Conservation (phyloP, 2,329 filamentous ascomycete genomes). For the Aspergillus intermedius region DNA sequence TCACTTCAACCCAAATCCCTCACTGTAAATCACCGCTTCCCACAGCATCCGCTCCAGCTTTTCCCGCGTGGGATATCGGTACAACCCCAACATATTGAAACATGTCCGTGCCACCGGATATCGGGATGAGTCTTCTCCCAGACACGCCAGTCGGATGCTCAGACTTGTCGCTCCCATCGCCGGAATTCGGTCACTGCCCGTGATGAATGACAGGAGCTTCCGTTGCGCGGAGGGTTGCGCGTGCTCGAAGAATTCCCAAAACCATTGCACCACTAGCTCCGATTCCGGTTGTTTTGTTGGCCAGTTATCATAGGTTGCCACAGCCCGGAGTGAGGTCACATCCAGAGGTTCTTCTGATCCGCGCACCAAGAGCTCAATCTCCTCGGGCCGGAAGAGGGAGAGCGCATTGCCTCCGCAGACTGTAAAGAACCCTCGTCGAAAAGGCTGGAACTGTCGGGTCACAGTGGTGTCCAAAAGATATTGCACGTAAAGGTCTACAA, state of each 20-base stretch:
- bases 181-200: conserved; percentile 82
- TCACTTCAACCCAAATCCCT: conserved; percentile 78
- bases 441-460: conserved; percentile 79
- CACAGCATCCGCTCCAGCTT: conserved; percentile 68
- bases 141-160: conserved; percentile 66
- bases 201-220: conserved; percentile 77
- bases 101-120: conserved; percentile 86
- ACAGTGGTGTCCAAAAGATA: conserved; percentile 75
- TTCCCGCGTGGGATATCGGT: conserved; percentile 60
- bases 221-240: conserved; percentile 64
- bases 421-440: conserved; percentile 88
- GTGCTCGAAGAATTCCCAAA: conserved; percentile 73
- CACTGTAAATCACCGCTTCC: conserved; percentile 81
- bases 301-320: conserved; percentile 81
- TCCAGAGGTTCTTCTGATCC: conserved; percentile 81
- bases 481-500: conserved; percentile 76
- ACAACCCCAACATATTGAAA: conserved; percentile 78
- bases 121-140: conserved; percentile 66
- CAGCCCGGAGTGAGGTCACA: conserved; percentile 65
- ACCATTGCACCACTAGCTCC: conserved; percentile 71
- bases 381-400: conserved; percentile 79
- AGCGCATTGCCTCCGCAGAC: conserved; percentile 85
- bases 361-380: conserved; percentile 80
- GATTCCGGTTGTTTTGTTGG: conserved; percentile 45
- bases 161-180: conserved; percentile 78